phyloP scores from a whole-genome alignment of 1,139 yeast genomes.

The Debaryomycetaceae sp. region DNA sequence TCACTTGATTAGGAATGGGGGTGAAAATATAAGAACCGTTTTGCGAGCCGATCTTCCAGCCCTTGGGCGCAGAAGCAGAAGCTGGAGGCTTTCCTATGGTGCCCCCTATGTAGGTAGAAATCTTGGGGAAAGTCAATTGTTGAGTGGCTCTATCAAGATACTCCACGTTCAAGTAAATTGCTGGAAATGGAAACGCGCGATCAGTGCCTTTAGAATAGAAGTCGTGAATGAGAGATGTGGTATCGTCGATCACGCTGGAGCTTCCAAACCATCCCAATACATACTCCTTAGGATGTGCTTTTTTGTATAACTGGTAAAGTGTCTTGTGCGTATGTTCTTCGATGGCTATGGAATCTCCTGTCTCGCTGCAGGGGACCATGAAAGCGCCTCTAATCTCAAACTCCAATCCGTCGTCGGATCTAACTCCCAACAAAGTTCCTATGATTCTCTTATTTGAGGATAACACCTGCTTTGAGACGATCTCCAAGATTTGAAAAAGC shows the following conservation, averaged over 20 bases:
- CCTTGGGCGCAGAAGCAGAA: conserved; percentile 38
- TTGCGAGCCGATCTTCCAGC: conserved; percentile 35
- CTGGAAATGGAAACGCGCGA: conserved; percentile 73
- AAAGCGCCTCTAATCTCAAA: conserved; percentile 75
- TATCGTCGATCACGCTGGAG: conserved; percentile 57
- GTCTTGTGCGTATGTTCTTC: conserved; percentile 73
- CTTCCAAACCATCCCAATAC: conserved; percentile 92
- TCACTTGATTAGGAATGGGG: conserved; percentile 69
- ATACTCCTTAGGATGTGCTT: conserved; percentile 74
- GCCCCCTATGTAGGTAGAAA: conserved; percentile 73
- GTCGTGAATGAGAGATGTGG: conserved; percentile 82
- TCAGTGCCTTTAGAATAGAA: conserved; percentile 70
- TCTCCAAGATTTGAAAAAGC: conserved; percentile 61
- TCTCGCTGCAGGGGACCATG: conserved; percentile 80
- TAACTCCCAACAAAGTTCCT: conserved; percentile 77
- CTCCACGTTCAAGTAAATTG: conserved; percentile 67
- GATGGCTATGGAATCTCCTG: conserved; percentile 69
- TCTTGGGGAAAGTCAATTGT: conserved; percentile 36
- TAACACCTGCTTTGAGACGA: conserved; percentile 42
- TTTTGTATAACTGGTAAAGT: conserved; percentile 70
- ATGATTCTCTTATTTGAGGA: conserved; percentile 58
- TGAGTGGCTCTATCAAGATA: conserved; percentile 35
- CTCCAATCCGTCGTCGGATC: conserved; percentile 84
- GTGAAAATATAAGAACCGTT: conserved; percentile 65
- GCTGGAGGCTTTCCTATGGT: conserved; percentile 58